phyloP scores from a whole-genome alignment of 73 alveolate genomes.

The Paramecium primaurelia region DNA sequence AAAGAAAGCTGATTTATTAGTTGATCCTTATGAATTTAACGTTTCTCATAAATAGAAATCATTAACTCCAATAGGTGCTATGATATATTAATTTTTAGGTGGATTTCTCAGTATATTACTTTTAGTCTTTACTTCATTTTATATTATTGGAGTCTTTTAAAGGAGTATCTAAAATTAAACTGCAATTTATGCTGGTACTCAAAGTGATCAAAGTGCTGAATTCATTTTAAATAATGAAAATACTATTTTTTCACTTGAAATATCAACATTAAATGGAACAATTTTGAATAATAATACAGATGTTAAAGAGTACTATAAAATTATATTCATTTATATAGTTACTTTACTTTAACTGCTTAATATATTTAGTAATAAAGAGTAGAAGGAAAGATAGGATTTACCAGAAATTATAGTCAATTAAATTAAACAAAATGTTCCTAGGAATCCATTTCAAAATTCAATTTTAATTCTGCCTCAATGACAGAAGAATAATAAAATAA shows the following conservation, averaged over 20 bases:
- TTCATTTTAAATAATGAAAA: background rate
- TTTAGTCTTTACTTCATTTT: background rate
- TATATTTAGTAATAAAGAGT: background rate
- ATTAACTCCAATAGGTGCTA: background rate
- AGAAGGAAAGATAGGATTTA: background rate
- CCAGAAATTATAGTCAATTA: background rate
- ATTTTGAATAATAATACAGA: background rate
- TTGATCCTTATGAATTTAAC: constrained; percentile 26
- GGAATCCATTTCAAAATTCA: background rate
- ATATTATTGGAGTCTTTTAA: background rate
- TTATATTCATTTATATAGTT: background rate
- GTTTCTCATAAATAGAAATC: background rate
- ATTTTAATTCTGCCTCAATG: background rate
- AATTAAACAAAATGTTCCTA: background rate
- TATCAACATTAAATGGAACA: background rate
- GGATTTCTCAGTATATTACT: background rate
- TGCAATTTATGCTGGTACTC: constrained; percentile 6
- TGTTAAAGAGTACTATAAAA: background rate
- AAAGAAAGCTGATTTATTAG: constrained; percentile 14
- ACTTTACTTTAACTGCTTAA: background rate
- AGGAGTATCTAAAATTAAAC: background rate
- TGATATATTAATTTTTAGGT: background rate
- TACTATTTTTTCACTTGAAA: background rate
- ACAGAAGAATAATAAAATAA: background rate
- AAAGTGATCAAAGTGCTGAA: background rate